Evolutionary conservation across 352 stramenopile species (phyloP), one percentile per base, ranked within the genome.

Genomic region (Peronosclerospora sorghi): DNA sequence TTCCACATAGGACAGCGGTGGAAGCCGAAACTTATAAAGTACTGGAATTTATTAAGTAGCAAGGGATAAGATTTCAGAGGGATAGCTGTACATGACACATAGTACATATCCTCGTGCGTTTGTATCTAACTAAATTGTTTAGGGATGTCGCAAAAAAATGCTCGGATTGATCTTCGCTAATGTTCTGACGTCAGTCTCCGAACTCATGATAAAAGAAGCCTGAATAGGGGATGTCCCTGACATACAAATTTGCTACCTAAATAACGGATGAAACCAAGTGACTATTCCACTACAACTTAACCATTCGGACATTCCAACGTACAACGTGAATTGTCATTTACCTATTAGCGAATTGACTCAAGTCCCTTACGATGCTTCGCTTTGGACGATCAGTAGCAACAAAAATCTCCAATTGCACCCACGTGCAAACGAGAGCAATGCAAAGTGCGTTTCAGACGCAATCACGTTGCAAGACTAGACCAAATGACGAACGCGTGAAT

Each of bases 401-500:
- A 6, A 35, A 54, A 57, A 35, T 37, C 19, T 46, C 45, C 21
- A 55, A 45, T 51, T 51, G 42, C 29, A 65, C 13, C 54, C 60
- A 21, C 45, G 58, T 40, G 36, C 7, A 21, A 20, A 23, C 27
- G 39, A 20, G 41, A 27, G 2, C 15, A n/a, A n/a, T 57, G 17
- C 54, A 58, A 52, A 57, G 62, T 35, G 53, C 56, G 8, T 71
- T 54, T 45, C 58, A 71, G 48, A 65, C 61, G 5, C 66, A 70
- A 39, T 54, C 56, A 13, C 52, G 27, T 20, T 41, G 41, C 17
- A 44, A 51, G 8, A 20, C 46, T 0, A 38, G 55, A 14, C 37
- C 60, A 8, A 47, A 36, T 5, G 43, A 42, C 8, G 41, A 44
- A n/a, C 35, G 46, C 10, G 37, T 38, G 26, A 23, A 14, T 2